Evolutionary conservation across 2,329 filamentous ascomycete species (phyloP), one percentile per base, ranked within the genome.

Genomic region (Pezicula radicicola): DNA sequence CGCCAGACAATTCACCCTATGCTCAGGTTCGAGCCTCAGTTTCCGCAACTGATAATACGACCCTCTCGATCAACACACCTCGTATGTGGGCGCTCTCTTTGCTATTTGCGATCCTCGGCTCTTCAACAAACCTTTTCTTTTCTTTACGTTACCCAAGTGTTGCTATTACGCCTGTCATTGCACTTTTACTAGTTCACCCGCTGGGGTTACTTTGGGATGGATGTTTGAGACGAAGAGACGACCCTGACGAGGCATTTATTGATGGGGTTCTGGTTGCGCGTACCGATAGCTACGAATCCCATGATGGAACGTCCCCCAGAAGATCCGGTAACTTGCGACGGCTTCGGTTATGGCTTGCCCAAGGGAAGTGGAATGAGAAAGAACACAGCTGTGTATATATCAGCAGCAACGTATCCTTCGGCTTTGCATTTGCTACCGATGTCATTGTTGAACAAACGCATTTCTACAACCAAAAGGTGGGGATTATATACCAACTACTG

Each of bases 321-420:
- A 15, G 8, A 36, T 37, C 49, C 19, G 48, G 58, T 35, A 49
- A 65, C 67, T 30, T 50, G 28, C 54, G 58, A 30, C 75, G 78
- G 4, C 65, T 85, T 52, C 82, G 88, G 44, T 74, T 88, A 35
- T 94, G 89, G 89, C 75, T 93, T 27, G 85, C 84, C 1, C 89
- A 93, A 69, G 89, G 89, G 3, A 78, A 74, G 35, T 94, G 90
- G 90, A 94, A 94, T 65, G 86, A 91, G 66, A 94, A 94, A 67
- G 89, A 94, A 67, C 90, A 94, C 68, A 89, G 87, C 40, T 94
- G 89, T 65, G 89, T 94, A 48, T 94, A 94, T 62, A 90, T 94
- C 61, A 91, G 87, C 75, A 93, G 89, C 71, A 94, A 94, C 65
- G 89, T 94, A 40, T 91, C 89, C 18, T 94, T 94, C 66, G 90